Evolutionary conservation across 1,284 basidiomycete species (phyloP), one percentile per base, ranked within the genome.

Genomic region (Leccinum olivaceoglutinosum): DNA sequence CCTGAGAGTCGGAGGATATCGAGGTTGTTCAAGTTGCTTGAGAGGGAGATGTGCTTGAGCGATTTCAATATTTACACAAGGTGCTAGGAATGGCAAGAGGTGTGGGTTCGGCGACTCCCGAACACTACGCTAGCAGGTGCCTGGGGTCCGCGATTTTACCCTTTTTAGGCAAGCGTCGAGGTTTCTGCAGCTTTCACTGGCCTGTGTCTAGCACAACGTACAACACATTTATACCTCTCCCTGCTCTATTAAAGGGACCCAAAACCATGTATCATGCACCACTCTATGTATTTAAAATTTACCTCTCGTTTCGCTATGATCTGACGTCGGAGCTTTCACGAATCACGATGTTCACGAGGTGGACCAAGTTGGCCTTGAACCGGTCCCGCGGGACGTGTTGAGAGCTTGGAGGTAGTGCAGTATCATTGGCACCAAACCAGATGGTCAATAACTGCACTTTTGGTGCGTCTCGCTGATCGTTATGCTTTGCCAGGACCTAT

Each of bases 351-450:
- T 80, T 72, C 66, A 94, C 77, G 67, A 96, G 81, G 46, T 79
- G 75, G 59, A 74, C 73, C 51, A 96, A 78, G 73, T 95, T 94
- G 60, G 76, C 71, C 58, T 79, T 82, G 81, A 87, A 96, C 46
- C 80, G 79, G 21, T 80, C 76, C 25, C 93, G 77, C 1, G 92
- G 87, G 60, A 94, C 84, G 72, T 92, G 85, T 67, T 89, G 88
- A n/a, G 77, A 73, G 51, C 78, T 85, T 16, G 82, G 85, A 55
- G 78, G 76, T 39, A 89, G 77, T 67, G 82, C 82, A 14, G 92
- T 82, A 72, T 94, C 94, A 75, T 96, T 96, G 10, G 92, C 92
- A 59, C 93, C 94, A 68, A 91, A 92, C 93, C 93, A 96, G 71
- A 96, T 88, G 11, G 85, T 86, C 64, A 96, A 78, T 18, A 96